Evolutionary conservation across 169 alveolate species (phyloP).

Genomic region (Neospora caninum): DNA sequence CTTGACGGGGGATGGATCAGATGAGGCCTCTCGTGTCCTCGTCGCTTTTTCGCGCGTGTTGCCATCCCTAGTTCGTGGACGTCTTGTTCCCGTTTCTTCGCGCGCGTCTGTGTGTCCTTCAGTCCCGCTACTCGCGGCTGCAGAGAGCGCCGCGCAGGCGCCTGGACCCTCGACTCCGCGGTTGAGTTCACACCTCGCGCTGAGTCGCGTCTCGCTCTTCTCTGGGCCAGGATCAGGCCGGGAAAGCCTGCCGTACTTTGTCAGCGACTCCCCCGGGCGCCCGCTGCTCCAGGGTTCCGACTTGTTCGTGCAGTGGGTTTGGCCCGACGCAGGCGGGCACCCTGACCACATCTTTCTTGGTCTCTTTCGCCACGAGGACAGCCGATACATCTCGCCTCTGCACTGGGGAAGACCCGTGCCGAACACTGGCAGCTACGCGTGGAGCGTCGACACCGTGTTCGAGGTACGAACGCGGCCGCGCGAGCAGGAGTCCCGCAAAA

Average conservation of each 20-base stretch:
- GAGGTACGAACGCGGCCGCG: constrained; percentile 1
- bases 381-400: constrained; percentile 62
- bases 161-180: neutral
- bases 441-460: constrained; percentile 73
- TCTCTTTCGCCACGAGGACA: constrained; percentile 69
- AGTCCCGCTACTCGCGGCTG: neutral
- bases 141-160: constrained; percentile 14
- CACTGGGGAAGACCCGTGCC: constrained; percentile 76
- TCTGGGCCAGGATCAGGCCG: neutral
- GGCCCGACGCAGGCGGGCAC: constrained; percentile 67
- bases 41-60: no score
- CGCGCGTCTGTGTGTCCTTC: neutral
- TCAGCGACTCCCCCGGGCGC: constrained; percentile 73
- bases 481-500: no score
- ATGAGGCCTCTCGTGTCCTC: no score
- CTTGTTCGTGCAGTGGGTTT: constrained; percentile 73
- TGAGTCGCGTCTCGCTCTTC: neutral
- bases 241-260: constrained; percentile 53
- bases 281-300: constrained; percentile 75
- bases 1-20: no score
- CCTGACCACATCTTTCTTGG: constrained; percentile 70
- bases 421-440: constrained; percentile 78
- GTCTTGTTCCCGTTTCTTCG: neutral
- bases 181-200: neutral
- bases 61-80: neutral